Base-by-base conservation (phyloP, 148 eudicot species). In the Diospyros lotus region DNA sequence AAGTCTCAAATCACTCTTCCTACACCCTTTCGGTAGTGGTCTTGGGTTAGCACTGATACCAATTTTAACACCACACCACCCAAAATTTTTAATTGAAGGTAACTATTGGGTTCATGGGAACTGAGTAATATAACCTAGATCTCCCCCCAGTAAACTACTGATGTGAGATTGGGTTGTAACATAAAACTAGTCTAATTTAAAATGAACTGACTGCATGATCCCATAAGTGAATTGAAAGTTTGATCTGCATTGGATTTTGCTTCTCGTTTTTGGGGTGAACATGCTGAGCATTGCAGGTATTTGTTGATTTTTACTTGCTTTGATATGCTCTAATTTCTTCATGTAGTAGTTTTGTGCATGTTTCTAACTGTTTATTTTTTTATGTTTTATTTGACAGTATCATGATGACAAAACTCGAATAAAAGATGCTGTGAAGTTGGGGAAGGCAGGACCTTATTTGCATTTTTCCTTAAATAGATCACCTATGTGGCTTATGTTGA, bases 341-440 rank as follows among this genome's bases (percentile, higher is more conserved):
- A 41, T 61, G 28, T 14, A 61, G 46, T 40, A 58, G 43, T 73
- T 18, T 41, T 28, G 18, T 38, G 45, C 2, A 46, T 66, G 50
- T 68, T 66, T 41, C 64, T 69, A 28, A 67, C 58, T n/a, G 11
- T 50, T 61, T 63, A 2, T 43, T 45, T 9, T 41, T 53, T 9
- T 75, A 42, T 73, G 64, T 53, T 69, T 62, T 50, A 58, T 58
- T 61, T 77, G 75, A 61, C 94, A 95, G 99, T 95, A 93, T 72
- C 90, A 89, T 73, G 97, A 91, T 56, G 99, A 95, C 82, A 95
- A 91, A 81, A 81, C 81, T 71, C 84, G 89, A 54, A 43, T 95
- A 66, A 95, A 95, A 81, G 99, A 95, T 79, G 87, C 76, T 8
- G 48, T 89, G 79, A 95, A 93, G 83, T 71, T 66, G 70, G 83